phyloP scores from a whole-genome alignment of 768 basidiomycete genomes.

The Russula lepida region DNA sequence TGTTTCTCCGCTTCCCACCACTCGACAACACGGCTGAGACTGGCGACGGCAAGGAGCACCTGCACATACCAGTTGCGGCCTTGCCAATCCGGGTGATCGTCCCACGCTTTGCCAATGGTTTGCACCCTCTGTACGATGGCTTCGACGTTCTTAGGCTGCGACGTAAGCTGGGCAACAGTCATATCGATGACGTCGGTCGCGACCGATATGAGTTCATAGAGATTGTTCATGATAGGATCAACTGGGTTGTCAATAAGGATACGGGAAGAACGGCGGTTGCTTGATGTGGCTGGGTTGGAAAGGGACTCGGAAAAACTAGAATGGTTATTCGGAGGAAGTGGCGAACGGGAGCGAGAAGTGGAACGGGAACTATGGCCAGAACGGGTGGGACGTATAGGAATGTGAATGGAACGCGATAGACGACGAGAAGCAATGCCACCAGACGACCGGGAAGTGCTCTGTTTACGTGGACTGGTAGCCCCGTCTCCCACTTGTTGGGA shows the following conservation, averaged over 20 bases:
- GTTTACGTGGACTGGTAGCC: slow-evolving; percentile 55
- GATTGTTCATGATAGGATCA: slow-evolving; percentile 81
- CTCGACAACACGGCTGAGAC: slow-evolving; percentile 91
- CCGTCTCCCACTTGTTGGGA: slow-evolving; percentile 32
- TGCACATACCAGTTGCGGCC: slow-evolving; percentile 98
- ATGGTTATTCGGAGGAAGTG: slow-evolving; percentile 68
- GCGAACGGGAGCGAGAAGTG: slow-evolving; percentile 90
- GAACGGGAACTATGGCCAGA: slow-evolving; percentile 87
- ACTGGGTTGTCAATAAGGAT: slow-evolving; percentile 78
- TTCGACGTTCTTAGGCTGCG: slow-evolving; percentile 77
- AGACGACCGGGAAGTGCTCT: slow-evolving; percentile 27
- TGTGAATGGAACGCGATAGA: slow-evolving; percentile 79
- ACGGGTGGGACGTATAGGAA: slow-evolving; percentile 52
- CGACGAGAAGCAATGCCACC: slow-evolving; percentile 55
- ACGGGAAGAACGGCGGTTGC: slow-evolving; percentile 71
- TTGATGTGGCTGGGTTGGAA: slow-evolving; percentile 25
- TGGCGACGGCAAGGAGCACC: slow-evolving; percentile 89
- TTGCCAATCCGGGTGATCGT: slow-evolving; percentile 96
- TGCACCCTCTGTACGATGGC: slow-evolving; percentile 86
- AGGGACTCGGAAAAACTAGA: slow-evolving; percentile 50
- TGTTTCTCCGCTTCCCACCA: slow-evolving; percentile 99
- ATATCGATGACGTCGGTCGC: slow-evolving; percentile 93
- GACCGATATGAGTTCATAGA: slow-evolving; percentile 88
- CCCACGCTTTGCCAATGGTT: slow-evolving; percentile 90
- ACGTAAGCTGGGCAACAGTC: slow-evolving; percentile 76